Evolutionary conservation across 345 rosid species (phyloP).

Genomic region (Populus pruinosa): DNA sequence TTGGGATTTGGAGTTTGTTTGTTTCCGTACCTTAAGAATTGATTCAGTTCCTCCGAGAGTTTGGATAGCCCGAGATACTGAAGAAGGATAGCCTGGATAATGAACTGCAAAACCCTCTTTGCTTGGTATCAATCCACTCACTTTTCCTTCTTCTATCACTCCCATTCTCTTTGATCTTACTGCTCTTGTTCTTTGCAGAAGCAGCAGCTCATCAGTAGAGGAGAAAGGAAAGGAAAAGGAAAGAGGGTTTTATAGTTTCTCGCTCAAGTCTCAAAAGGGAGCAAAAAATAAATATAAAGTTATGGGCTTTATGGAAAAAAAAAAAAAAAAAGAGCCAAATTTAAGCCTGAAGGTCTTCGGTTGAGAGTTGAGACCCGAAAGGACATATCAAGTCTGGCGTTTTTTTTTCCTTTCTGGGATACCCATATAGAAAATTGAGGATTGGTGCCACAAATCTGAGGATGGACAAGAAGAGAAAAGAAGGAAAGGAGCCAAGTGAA

Average conservation of each 20-base stretch:
- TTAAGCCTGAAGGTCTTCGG: background rate
- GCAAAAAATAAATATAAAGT: background rate
- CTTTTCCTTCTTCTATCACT: slow-evolving; percentile 59
- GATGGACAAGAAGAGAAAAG: no score
- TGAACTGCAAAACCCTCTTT: slow-evolving; percentile 60
- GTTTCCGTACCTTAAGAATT: slow-evolving; percentile 42
- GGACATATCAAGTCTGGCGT: no score
- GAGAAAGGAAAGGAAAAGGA: no score
- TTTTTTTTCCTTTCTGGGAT: no score
- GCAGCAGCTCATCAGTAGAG: background rate
- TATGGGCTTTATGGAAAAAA: no score
- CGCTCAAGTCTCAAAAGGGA: background rate
- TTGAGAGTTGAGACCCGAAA: background rate
- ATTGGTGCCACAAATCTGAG: no score
- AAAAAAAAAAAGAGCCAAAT: no score
- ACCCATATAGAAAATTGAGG: no score
- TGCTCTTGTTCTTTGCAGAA: background rate
- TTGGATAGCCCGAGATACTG: slow-evolving; percentile 62
- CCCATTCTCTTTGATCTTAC: slow-evolving; percentile 38
- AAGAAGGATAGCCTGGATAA: slow-evolving; percentile 84
- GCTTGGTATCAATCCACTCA: slow-evolving; percentile 61
- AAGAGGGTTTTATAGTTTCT: no score
- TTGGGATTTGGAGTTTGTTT: background rate
- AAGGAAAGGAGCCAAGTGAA: no score
- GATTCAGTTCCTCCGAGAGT: slow-evolving; percentile 82